Base-by-base conservation (phyloP, 805 yeast genomes). In the Barnettozyma botsteinii region DNA sequence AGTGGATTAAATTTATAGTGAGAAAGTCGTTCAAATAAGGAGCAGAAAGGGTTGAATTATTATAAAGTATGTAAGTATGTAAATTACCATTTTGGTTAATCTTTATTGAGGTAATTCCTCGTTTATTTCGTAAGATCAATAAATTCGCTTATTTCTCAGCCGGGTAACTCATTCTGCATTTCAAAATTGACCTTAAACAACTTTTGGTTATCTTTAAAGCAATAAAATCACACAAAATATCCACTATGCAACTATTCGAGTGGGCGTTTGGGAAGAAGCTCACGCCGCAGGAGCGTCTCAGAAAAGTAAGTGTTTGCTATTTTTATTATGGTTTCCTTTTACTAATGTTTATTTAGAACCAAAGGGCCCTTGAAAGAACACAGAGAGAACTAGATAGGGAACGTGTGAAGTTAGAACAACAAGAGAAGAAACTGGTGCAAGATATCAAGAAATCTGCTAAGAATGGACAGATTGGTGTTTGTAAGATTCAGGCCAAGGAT, bases 251-350 rank as follows among this genome's bases (percentile, higher is more conserved):
- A 52, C 58, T 82, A 52, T 75, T 93, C 50, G 95, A 89, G 56
- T 93, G 98, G 98, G 87, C 85, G 21, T 93, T 93, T 65, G 98
- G 98, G 9, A 85, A 87, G 71, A 77, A 82, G 58, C 66, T 84
- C 47, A 87, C 98, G 35, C 98, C 98, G 10, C 97, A 89, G 59
- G 98, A 93, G 65, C 75, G 88, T 60, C 75, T 93, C 59, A 79
- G 97, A 48, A 91, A 79, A 55, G 74, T 69, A 54, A 39, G 70
- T 56, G 10, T 20, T 7, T 17, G 15, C 15, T 4, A 9, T 12
- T 10, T 25, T 19, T n/a, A 3, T 3, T 19, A 9, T 7, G 8
- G 17, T 9, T 20, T 26, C 10, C 14, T 18, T 28, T 41, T 24
- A 37, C 39, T 7, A 3, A 15, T 11, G 17, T 29, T 20, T 9